These are phyloP conservation scores for Boletus pseudo-olivaceus DNA, from an alignment of 768 basidiomycete genomes.

Conservation along the genomic window DNA sequence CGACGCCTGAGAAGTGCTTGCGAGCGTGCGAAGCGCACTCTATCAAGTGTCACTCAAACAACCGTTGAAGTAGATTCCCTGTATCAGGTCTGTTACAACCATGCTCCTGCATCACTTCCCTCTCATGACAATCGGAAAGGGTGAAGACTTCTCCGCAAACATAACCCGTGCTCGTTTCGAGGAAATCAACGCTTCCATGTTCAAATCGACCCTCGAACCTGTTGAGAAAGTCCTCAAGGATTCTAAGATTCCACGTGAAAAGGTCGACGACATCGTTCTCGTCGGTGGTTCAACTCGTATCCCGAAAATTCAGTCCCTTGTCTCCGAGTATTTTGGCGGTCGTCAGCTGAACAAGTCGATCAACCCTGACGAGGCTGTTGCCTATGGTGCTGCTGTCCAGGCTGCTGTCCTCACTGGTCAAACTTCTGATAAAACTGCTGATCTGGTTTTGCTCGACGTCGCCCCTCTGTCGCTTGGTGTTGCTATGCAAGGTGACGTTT, in stretches of 20 bases:
- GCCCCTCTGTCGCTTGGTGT: slow-evolving; percentile 98
- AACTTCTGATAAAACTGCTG: slow-evolving; percentile 98
- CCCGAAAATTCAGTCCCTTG: slow-evolving; percentile 96
- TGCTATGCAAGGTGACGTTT: slow-evolving; percentile 99
- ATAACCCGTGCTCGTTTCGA: slow-evolving; percentile 99
- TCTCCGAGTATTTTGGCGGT: slow-evolving; percentile 97
- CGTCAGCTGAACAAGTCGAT: slow-evolving; percentile 99
- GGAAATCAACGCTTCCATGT: slow-evolving; percentile 93
- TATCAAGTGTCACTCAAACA: slow-evolving; percentile 97
- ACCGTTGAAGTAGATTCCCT: slow-evolving; percentile 99
- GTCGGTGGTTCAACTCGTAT: slow-evolving; percentile 99
- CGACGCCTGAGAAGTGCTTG: slow-evolving; percentile 95
- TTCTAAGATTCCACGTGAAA: slow-evolving; percentile 94
- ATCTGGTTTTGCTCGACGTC: slow-evolving; percentile 97
- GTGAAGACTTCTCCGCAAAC: slow-evolving; percentile 97
- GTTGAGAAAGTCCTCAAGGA: slow-evolving; percentile 99
- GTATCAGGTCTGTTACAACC: slow-evolving; percentile 62
- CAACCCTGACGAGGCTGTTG: slow-evolving; percentile 99
- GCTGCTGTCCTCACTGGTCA: slow-evolving; percentile 98
- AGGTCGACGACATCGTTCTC: slow-evolving; percentile 98
- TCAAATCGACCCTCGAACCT: slow-evolving; percentile 97
- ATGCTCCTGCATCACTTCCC: neutral
- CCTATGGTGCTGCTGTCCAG: slow-evolving; percentile 99
- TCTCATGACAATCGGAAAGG: slow-evolving; percentile 42
- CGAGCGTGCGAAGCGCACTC: slow-evolving; percentile 98